Conservation (phyloP, 257 asterid species). For the Solanum paucissectum region DNA sequence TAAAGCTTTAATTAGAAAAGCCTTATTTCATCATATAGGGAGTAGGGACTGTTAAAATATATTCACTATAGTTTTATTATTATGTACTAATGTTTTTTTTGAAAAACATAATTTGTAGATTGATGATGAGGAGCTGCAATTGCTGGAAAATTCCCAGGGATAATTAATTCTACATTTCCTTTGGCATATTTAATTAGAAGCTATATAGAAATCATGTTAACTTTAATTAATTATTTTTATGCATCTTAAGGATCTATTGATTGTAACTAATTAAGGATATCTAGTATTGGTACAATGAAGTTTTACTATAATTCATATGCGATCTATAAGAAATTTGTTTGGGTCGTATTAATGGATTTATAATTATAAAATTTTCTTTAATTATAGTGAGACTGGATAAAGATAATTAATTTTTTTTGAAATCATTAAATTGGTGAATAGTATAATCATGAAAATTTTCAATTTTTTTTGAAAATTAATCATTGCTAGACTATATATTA, state of each 20-base stretch:
- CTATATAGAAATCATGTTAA: neutral
- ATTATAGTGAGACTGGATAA: neutral
- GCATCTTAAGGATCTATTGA: neutral
- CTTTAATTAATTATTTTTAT: neutral
- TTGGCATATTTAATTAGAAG: neutral
- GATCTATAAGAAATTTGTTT: neutral
- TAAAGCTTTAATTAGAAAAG: neutral
- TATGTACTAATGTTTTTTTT: neutral
- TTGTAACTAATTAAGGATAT: neutral
- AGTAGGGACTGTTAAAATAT: neutral
- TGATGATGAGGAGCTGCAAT: neutral
- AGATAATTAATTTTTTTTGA: too few relatives aligned
- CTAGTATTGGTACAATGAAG: neutral
- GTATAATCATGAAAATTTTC: too few relatives aligned
- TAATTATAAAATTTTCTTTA: neutral
- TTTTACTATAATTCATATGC: neutral
- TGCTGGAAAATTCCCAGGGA: neutral
- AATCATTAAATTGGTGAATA: too few relatives aligned
- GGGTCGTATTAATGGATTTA: neutral
- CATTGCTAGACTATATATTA: too few relatives aligned
- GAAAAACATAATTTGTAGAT: neutral
- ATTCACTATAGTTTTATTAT: neutral
- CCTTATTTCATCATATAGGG: neutral
- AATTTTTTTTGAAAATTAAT: too few relatives aligned
- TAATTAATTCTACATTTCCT: neutral